Evolutionary conservation across 2,329 filamentous ascomycete genomes (phyloP), one percentile per base, ranked within the genome.

Genomic region (Penicillium sp.): DNA sequence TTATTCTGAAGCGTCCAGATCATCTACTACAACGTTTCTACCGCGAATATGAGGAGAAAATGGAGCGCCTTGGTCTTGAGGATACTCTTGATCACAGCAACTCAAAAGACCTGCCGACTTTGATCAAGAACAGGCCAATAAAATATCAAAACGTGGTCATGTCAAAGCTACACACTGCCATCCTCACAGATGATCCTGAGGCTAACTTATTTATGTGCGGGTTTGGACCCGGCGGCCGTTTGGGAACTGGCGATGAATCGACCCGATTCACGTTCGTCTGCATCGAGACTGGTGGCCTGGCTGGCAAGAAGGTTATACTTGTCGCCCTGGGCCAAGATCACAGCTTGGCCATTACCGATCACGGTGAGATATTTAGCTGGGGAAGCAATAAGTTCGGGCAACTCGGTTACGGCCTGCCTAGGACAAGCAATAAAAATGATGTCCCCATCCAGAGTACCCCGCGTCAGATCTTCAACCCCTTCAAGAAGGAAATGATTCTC

Each of bases 321-420:
- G 81, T 96, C 43, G 90, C 91, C 1, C 79, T 99, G 3, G 94
- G 94, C 0, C 90, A 95, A 67, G 94, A 96, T 60, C 94, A 99
- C 69, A 89, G 88, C 3, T 79, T 99, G 69, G 93, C 90, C 1
- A 78, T 97, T 6, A 88, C 89, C 3, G 85, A 85, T n/a, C 81
- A 86, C 48, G 93, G 94, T n/a, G 90, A 95, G 61, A 83, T 96
- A 6, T 96, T 90, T 78, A 94, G 90, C 1, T 99, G 94, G 94
- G 94, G 94, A 7, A 89, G 87, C 59, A 97, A 96, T 64, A 85
- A 81, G 7, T 86, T 84, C 67, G 90, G 87, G 1, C 93, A 97
- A 68, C 80, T 99, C 13, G 94, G 94, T 5, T 97, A 96, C 69
- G 76, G 81, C 16, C 76, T 96, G 15, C 90, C 91, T 1, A 79